Evolutionary conservation across 176 grass and related monocot genomes (phyloP), one percentile per base, ranked within the genome.

Genomic region (Zoysia japonica): DNA sequence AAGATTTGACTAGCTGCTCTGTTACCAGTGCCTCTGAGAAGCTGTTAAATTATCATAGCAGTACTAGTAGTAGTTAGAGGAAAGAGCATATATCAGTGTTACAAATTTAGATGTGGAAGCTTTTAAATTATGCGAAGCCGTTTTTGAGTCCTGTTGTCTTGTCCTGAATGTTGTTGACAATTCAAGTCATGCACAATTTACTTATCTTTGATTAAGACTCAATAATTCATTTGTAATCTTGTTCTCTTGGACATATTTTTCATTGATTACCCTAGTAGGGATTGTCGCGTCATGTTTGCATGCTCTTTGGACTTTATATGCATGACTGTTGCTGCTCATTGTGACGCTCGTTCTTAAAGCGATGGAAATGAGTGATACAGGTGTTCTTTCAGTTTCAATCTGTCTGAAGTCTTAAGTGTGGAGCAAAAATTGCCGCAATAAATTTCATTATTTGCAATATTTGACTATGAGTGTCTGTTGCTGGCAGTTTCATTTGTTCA

Each of bases 111-210:
- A 71, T 71, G 65, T 28, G 64, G 47, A 44, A 53, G 45, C 45
- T 36, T 40, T 49, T 28, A 28, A 28, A 47, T 6, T 74, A 55
- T 56, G 28, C 15, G 70, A 35, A 80, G 70, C 44, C 81, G 44
- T 38, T 39, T 66, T 20, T 2, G 16, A 41, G 49, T 42, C 68
- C 47, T 56, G 75, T 75, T 11, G 20, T 80, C 73, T 70, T 49
- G 16, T 81, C 36, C n/a, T 17, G 59, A 49, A 72, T 66, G 80
- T 65, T 77, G 16, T 61, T 70, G 52, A 47, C 70, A 68, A 70
- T 75, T 74, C 43, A 56, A 84, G 46, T 43, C 59, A 17, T 88
- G 82, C 85, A 85, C 56, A n/a, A 54, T 9, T 9, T 54, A 84
- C 20, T 56, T 17, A 16, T 63, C 47, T 41, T 75, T 65, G 2